Evolutionary conservation across 495 filamentous ascomycete species (phyloP), one percentile per base, ranked within the genome.

Genomic region (Rostrohypoxylon terebratum): DNA sequence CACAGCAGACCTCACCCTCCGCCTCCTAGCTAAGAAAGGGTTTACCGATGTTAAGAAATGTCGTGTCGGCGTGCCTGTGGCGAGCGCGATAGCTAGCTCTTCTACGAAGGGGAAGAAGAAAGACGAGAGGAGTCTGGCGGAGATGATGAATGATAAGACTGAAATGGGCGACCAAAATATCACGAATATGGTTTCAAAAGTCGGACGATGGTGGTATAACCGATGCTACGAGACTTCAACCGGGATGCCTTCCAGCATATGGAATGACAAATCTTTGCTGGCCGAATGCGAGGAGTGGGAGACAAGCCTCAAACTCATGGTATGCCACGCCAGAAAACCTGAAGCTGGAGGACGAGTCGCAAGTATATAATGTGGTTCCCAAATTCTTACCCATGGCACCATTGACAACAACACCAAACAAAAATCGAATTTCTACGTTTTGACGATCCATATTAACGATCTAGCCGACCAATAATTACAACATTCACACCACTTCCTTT

Each of bases 121-220:
- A 53, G 87, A 86, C 28, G 78, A 89, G 53, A 80, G 87, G 18
- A 90, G 88, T 33, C 83, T 93, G 1, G 87, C 87, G 6, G 91
- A 94, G 72, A 85, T 94, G 76, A 89, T 93, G 69, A 88, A 86
- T 59, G 90, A 91, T 63, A 83, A 87, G 23, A 82, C 87, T 2
- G 83, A 84, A 18, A 86, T 88, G 5, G 87, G 82, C 31, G 93
- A 96, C 75, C 91, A 93, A 72, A 90, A 88, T 59, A 96, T 98
- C 73, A 92, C 93, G 3, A 94, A 93, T 75, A 96, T 97, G 83
- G 94, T 98, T 18, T 89, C 94, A 18, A 90, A 89, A 67, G 95
- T 99, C 7, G 96, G 96, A 14, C 85, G 96, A 42, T 99, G 94
- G 94, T 98, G 96, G 96, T 98, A 97, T 79, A 91, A 88, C 4